Percentiles rank a stretch among this genome's conserved stretches.
These are phyloP conservation scores for Penicillium psychrosexuale DNA, from an alignment of 2,329 filamentous ascomycete genomes.

Conservation along the genomic window DNA sequence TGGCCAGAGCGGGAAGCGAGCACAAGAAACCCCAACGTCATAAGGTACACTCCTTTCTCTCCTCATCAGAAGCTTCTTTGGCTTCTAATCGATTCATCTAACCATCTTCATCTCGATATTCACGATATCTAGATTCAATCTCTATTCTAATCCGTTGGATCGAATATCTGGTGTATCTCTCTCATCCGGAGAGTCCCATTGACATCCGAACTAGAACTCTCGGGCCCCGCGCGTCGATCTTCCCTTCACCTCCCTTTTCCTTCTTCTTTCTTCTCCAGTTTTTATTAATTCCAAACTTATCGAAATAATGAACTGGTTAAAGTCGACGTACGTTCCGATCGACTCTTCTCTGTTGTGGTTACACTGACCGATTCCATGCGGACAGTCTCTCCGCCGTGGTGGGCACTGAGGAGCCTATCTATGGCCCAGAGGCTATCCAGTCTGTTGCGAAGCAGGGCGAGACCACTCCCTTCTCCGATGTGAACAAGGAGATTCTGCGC, in stretches of 20 bases:
- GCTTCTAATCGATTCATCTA: background rate
- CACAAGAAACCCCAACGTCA: slow-evolving; percentile 23
- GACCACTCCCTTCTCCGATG: slow-evolving; percentile 74
- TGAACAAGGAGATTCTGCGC: slow-evolving; percentile 72
- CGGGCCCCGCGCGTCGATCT: slow-evolving; percentile 37
- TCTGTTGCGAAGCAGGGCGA: slow-evolving; percentile 79
- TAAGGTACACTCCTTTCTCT: slow-evolving; percentile 4
- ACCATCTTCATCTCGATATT: background rate
- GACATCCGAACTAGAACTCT: slow-evolving; percentile 26
- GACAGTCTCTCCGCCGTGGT: slow-evolving; percentile 69
- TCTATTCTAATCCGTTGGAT: background rate
- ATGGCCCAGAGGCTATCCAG: slow-evolving; percentile 82
- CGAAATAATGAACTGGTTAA: slow-evolving; percentile 87
- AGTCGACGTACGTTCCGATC: slow-evolving; percentile 68
- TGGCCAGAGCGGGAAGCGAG: slow-evolving; percentile 24
- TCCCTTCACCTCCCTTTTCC: slow-evolving; percentile 23
- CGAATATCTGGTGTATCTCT: slow-evolving; percentile 2
- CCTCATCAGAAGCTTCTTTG: background rate
- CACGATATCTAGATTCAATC: background rate
- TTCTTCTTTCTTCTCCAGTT: slow-evolving; percentile 11
- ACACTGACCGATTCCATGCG: slow-evolving; percentile 49
- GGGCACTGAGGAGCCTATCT: slow-evolving; percentile 94
- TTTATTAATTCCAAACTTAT: background rate
- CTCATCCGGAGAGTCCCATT: slow-evolving; percentile 15
- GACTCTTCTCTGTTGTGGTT: slow-evolving; percentile 12